Conservation (phyloP, 495 filamentous ascomycete genomes). For the Geoglossum glabrum region DNA sequence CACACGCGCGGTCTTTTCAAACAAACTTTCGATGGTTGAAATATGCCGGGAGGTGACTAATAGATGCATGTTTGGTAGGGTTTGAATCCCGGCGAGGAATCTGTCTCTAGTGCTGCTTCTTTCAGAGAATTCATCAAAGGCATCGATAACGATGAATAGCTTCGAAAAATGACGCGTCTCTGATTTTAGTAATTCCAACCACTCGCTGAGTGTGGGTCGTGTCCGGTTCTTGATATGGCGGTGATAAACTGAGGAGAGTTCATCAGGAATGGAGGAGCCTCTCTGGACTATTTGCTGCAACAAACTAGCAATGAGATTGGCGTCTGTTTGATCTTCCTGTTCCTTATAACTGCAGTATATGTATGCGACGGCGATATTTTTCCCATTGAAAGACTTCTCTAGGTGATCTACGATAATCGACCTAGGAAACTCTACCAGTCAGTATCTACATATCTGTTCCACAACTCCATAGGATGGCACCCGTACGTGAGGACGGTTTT, state of each 20-base stretch:
- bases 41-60: constrained; percentile 17
- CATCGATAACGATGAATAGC: neutral
- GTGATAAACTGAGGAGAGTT: neutral
- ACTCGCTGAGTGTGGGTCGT: neutral
- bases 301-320: neutral
- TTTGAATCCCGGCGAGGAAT: constrained; percentile 7
- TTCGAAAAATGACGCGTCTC: neutral
- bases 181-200: neutral
- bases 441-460: too few relatives aligned
- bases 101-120: constrained; percentile 1
- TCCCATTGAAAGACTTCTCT: neutral
- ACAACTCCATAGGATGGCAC: neutral
- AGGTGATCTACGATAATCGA: constrained; percentile 1
- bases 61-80: constrained; percentile 6
- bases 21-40: constrained; percentile 6
- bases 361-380: neutral
- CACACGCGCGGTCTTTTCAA: constrained; percentile 7
- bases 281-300: neutral
- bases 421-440: neutral
- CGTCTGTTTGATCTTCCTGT: neutral
- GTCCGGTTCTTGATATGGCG: neutral
- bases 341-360: constrained; percentile 3
- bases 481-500: constrained; percentile 4
- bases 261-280: neutral
- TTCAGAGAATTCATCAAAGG: constrained; percentile 16